Evolutionary conservation across 768 basidiomycete genomes (phyloP).

Genomic region (Macrolepiota albuminosa): DNA sequence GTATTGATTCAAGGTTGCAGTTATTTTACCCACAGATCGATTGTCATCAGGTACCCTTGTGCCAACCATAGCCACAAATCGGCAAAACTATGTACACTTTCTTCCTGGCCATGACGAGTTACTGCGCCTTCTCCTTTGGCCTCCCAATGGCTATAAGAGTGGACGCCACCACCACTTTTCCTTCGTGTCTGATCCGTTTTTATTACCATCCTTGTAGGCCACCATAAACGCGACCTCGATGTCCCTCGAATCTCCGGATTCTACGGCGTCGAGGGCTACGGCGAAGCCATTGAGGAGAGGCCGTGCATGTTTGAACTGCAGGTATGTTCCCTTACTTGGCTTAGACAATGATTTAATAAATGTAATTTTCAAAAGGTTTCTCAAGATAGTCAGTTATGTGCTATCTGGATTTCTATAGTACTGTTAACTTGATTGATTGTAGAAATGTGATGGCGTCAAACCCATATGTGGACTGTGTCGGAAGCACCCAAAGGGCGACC

Average conservation of each 20-base stretch:
- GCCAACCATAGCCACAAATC: constrained; percentile 10
- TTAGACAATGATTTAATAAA: not conserved
- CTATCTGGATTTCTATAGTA: constrained; percentile 1
- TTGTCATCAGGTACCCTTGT: constrained; percentile 5
- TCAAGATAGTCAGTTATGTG: constrained; percentile 42
- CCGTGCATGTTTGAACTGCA: constrained; percentile 52
- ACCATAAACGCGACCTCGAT: constrained; percentile 26
- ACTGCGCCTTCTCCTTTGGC: constrained; percentile 14
- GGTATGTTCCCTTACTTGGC: constrained; percentile 26
- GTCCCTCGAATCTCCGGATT: constrained; percentile 31
- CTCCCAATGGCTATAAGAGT: constrained; percentile 30
- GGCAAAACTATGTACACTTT: not conserved
- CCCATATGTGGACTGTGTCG: constrained; percentile 64
- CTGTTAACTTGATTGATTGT: constrained; percentile 7
- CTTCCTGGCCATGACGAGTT: not conserved
- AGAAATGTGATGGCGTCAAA: constrained; percentile 66
- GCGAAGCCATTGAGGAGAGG: constrained; percentile 47
- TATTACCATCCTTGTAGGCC: constrained; percentile 20
- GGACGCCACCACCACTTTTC: constrained; percentile 17
- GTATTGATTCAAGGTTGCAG: not conserved
- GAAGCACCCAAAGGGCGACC: constrained; percentile 53
- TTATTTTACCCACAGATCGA: not conserved
- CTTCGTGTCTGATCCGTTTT: constrained; percentile 32
- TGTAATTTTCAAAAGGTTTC: constrained; percentile 28
- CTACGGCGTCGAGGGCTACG: constrained; percentile 23